phyloP scores from a whole-genome alignment of 768 basidiomycete genomes.

The Vararia minispora region DNA sequence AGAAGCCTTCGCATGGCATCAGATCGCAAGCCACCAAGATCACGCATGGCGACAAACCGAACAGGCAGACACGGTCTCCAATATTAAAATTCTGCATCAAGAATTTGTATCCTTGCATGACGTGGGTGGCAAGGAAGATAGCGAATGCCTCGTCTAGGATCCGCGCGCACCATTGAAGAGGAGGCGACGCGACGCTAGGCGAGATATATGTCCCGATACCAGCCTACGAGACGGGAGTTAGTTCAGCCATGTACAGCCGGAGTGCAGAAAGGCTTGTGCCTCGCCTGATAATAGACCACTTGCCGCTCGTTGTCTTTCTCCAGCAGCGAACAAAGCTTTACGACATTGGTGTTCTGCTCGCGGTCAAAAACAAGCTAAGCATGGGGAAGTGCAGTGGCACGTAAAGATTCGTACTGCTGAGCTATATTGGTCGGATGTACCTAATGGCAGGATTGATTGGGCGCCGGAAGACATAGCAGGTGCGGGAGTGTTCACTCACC shows the following conservation, averaged over 20 bases:
- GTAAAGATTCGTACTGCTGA: too few species aligned
- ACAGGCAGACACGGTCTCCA: slow-evolving; percentile 67
- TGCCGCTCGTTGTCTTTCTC: slow-evolving; percentile 36
- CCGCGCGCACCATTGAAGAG: slow-evolving; percentile 1
- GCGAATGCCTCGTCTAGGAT: neutral
- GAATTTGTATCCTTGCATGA: neutral
- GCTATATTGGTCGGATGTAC: too few species aligned
- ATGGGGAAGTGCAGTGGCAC: neutral
- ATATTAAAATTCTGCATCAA: slow-evolving; percentile 22
- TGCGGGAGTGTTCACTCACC: too few species aligned
- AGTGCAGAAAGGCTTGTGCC: neutral
- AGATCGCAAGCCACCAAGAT: too few species aligned
- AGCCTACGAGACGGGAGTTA: neutral
- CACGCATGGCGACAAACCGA: too few species aligned
- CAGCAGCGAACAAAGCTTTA: slow-evolving; percentile 58
- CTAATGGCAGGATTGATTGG: too few species aligned
- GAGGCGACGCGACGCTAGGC: slow-evolving; percentile 4
- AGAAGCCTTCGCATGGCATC: too few species aligned
- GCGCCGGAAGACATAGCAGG: too few species aligned
- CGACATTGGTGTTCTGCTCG: slow-evolving; percentile 53
- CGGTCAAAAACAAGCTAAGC: neutral
- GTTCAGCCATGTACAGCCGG: too few species aligned
- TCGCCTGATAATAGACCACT: slow-evolving; percentile 7
- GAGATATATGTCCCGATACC: slow-evolving; percentile 6
- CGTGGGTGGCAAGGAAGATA: neutral